A percentile compares a stretch with the other conserved stretches of the same genome.
Conservation (phyloP, 2,329 filamentous ascomycete species). For the Colletotrichum godetiae region DNA sequence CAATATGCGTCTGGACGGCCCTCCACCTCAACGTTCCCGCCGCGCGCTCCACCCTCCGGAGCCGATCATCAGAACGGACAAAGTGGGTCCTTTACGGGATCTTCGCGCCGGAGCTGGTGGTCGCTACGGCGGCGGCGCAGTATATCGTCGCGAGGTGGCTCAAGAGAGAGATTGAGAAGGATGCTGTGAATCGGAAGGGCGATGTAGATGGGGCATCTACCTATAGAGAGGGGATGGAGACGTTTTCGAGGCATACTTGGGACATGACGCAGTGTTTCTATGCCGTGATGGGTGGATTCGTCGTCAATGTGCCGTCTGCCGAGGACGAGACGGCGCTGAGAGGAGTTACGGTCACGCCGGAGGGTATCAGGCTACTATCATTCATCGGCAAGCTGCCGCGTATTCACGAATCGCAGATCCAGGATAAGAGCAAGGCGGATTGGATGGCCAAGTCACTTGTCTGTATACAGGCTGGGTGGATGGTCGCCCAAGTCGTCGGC, state of each 20-base stretch:
- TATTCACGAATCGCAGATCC: slow-evolving; percentile 40
- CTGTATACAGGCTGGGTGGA: slow-evolving; percentile 50
- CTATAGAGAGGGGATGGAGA: background rate
- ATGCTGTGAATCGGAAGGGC: background rate
- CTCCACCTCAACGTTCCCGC: slow-evolving; percentile 48
- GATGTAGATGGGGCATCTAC: accelerated
- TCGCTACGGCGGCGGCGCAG: slow-evolving; percentile 43
- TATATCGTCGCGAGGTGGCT: slow-evolving; percentile 35
- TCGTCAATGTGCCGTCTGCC: slow-evolving; percentile 32
- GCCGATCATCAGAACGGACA: slow-evolving; percentile 31
- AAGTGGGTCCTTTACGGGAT: slow-evolving; percentile 45
- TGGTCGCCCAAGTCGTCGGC: slow-evolving; percentile 47
- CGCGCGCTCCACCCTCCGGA: slow-evolving; percentile 10
- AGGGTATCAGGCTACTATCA: slow-evolving; percentile 22
- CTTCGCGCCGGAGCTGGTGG: slow-evolving; percentile 45
- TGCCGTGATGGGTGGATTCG: slow-evolving; percentile 45
- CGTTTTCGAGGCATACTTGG: slow-evolving; percentile 17
- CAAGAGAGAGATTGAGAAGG: slow-evolving; percentile 26
- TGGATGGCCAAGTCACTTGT: slow-evolving; percentile 47
- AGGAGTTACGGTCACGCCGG: slow-evolving; percentile 24
- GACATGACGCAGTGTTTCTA: slow-evolving; percentile 44
- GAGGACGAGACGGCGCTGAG: background rate
- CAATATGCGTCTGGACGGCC: slow-evolving; percentile 48
- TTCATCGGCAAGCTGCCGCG: slow-evolving; percentile 21
- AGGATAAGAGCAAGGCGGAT: slow-evolving; percentile 49